These are phyloP conservation scores for Dipteronia sinensis DNA, from an alignment of 345 rosid species.

Conservation along the genomic window DNA sequence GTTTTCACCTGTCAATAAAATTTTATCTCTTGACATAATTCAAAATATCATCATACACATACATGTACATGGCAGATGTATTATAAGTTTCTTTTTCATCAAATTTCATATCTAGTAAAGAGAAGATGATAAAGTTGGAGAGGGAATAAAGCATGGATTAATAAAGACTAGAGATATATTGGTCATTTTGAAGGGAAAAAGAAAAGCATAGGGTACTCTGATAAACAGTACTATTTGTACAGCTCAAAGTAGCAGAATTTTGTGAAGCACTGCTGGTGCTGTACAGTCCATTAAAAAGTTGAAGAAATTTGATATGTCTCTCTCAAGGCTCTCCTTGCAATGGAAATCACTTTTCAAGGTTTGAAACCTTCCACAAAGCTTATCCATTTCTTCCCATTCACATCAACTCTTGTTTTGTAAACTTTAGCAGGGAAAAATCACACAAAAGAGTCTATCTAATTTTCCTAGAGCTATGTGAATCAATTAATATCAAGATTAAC, in stretches of 20 bases:
- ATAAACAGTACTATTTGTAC: conserved; percentile 24
- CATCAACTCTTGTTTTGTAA: neutral
- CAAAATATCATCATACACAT: neutral
- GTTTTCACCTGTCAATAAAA: neutral
- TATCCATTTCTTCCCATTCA: neutral
- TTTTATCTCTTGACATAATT: neutral
- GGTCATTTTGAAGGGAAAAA: conserved; percentile 19
- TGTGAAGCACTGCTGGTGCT: conserved; percentile 21
- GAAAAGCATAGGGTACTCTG: conserved; percentile 33
- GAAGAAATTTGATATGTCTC: conserved; percentile 38
- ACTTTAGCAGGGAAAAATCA: neutral
- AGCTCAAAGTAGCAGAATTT: conserved; percentile 30
- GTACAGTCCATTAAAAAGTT: conserved; percentile 30
- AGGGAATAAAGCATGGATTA: conserved; percentile 29
- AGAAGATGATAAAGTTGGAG: conserved; percentile 12
- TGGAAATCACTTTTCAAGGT: conserved; percentile 12
- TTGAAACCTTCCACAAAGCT: neutral
- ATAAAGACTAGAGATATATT: conserved; percentile 4
- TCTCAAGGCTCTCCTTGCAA: conserved; percentile 28
- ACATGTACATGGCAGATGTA: neutral
- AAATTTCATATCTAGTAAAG: conserved; percentile 17
- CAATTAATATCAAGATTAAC: neutral
- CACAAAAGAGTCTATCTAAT: neutral
- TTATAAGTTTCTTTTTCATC: conserved; percentile 10
- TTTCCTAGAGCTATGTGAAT: neutral